Conservation (phyloP, 805 yeast genomes). For the Teunomyces pallodes region DNA sequence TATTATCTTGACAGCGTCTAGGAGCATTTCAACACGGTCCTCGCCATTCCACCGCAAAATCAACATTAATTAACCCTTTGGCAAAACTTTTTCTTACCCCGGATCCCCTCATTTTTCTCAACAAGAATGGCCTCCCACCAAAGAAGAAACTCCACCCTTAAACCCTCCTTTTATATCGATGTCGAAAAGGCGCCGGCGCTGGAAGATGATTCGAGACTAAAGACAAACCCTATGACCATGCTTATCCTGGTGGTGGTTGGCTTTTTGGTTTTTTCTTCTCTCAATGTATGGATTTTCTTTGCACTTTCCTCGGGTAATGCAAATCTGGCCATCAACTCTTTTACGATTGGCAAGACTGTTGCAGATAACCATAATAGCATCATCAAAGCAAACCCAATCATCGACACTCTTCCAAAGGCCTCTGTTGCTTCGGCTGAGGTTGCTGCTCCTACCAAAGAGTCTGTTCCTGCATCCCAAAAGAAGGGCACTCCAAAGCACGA, state of each 20-base stretch:
- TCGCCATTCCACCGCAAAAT: background rate
- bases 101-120: background rate
- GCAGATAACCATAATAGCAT: background rate
- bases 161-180: conserved; percentile 9
- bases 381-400: conserved; percentile 1
- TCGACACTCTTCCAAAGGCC: background rate
- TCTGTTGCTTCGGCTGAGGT: background rate
- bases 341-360: background rate
- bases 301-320: background rate
- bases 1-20: background rate
- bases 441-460: background rate
- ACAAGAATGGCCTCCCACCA: conserved; percentile 7
- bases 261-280: background rate
- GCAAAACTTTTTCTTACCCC: background rate
- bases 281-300: background rate
- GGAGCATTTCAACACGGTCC: background rate
- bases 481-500: background rate
- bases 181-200: conserved; percentile 7
- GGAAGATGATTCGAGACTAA: background rate
- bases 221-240: background rate
- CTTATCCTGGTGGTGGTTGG: background rate
- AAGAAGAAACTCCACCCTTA: conserved; percentile 6
- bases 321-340: background rate
- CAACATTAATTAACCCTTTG: background rate
- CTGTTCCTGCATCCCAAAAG: conserved; percentile 1